These are phyloP conservation scores for Emiliania huxleyi DNA, from an alignment of 78 protist genomes.

Conservation along the genomic window DNA sequence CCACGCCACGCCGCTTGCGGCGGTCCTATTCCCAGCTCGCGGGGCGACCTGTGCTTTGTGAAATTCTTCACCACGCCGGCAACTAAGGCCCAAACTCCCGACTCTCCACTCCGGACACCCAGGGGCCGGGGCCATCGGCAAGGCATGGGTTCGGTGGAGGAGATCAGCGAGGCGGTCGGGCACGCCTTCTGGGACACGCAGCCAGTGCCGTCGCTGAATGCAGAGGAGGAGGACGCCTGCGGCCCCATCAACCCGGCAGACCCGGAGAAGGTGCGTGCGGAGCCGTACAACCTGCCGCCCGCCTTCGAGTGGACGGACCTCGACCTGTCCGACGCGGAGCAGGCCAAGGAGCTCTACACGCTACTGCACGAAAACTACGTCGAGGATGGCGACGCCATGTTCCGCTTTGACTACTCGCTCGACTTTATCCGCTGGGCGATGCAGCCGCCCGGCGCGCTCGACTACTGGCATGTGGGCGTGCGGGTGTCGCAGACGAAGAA, in stretches of 20 bases:
- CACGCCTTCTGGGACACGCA: constrained; percentile 90
- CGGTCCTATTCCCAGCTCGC: too few species aligned
- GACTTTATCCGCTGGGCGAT: constrained; percentile 95
- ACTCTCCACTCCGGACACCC: neutral
- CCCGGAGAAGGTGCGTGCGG: constrained; percentile 67
- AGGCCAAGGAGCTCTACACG: constrained; percentile 31
- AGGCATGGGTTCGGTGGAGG: neutral
- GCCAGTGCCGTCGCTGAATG: constrained; percentile 77
- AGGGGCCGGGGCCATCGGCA: neutral
- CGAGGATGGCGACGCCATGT: constrained; percentile 81
- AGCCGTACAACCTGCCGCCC: constrained; percentile 85
- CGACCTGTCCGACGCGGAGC: constrained; percentile 55
- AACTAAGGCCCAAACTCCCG: too few species aligned
- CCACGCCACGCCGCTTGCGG: too few species aligned
- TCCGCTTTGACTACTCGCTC: constrained; percentile 96
- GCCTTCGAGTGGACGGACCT: constrained; percentile 81
- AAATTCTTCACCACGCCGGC: too few species aligned
- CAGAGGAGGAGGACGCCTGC: neutral
- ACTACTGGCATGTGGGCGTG: constrained; percentile 90
- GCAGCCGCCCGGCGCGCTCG: constrained; percentile 82
- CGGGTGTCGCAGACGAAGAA: constrained; percentile 58
- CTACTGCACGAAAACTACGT: constrained; percentile 37
- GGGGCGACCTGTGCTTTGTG: too few species aligned
- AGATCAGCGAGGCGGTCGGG: neutral
- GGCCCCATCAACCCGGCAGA: constrained; percentile 78